These are phyloP conservation scores for Ochromonas danica DNA, from an alignment of 108 stramenopile genomes.

Conservation along the genomic window DNA sequence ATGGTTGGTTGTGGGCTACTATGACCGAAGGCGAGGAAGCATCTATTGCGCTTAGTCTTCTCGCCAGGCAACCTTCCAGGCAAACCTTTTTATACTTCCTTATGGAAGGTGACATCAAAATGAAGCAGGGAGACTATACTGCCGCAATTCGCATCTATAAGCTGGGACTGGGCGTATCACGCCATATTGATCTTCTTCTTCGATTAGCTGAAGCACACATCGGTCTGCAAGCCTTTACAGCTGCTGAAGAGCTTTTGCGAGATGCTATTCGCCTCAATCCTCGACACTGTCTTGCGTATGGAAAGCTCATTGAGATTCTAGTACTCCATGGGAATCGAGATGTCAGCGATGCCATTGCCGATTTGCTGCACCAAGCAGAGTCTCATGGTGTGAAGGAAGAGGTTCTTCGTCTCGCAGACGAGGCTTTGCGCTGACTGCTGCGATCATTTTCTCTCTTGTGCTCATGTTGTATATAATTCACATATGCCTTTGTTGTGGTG, in stretches of 20 bases:
- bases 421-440: too few species aligned
- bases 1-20: too few species aligned
- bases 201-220: not conserved
- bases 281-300: not conserved
- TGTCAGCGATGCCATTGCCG: not conserved
- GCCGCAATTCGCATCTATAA: not conserved
- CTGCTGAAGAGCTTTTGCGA: not conserved
- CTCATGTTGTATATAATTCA: too few species aligned
- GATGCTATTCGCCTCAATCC: not conserved
- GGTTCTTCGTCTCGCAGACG: not conserved
- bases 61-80: too few species aligned
- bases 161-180: not conserved
- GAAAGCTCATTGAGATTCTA: not conserved
- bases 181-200: not conserved
- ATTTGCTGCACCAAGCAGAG: not conserved
- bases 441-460: too few species aligned
- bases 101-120: not conserved
- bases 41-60: too few species aligned
- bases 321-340: not conserved
- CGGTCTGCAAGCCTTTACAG: not conserved
- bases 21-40: too few species aligned
- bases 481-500: too few species aligned
- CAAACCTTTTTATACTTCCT: too few species aligned
- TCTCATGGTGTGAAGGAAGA: not conserved
- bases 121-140: not conserved